Conservation (phyloP, 1,284 basidiomycete genomes). For the Pseudozyma thailandica region DNA sequence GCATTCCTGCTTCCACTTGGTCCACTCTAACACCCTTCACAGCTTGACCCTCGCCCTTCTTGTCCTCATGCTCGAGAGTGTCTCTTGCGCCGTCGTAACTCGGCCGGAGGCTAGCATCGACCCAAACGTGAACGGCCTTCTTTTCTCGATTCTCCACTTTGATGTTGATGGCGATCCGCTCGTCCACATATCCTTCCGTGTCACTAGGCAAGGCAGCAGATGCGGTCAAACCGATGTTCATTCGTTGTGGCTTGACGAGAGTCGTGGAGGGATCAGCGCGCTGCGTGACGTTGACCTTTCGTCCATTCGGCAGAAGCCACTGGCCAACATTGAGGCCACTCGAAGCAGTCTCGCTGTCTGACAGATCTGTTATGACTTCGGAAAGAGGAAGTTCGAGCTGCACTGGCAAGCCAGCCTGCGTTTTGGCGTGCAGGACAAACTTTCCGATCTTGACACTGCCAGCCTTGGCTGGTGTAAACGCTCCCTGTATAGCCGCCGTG, state of each 20-base stretch:
- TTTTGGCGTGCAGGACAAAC: neutral
- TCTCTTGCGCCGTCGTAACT: conserved; percentile 35
- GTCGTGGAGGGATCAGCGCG: conserved; percentile 6
- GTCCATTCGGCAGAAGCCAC: conserved; percentile 15
- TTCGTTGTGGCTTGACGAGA: conserved; percentile 5
- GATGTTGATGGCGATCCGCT: conserved; percentile 20
- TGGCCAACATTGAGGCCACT: neutral
- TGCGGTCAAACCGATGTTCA: conserved; percentile 13
- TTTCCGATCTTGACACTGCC: conserved; percentile 1
- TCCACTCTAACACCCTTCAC: neutral
- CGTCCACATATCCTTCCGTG: conserved; percentile 27
- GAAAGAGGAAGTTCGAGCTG: conserved; percentile 1
- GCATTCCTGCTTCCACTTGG: conserved; percentile 3
- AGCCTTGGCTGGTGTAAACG: neutral
- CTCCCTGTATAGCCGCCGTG: conserved; percentile 13
- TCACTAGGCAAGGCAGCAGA: neutral
- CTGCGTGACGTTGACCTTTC: conserved; percentile 8
- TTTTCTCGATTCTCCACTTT: conserved; percentile 25
- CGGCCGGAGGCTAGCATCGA: conserved; percentile 30
- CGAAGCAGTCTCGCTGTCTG: neutral
- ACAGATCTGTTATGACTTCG: neutral
- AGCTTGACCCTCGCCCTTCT: neutral
- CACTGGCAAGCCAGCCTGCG: neutral
- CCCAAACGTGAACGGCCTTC: neutral
- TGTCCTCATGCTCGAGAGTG: neutral